phyloP scores from a whole-genome alignment of 2,329 filamentous ascomycete species.

The Ceratocystis ficicola region DNA sequence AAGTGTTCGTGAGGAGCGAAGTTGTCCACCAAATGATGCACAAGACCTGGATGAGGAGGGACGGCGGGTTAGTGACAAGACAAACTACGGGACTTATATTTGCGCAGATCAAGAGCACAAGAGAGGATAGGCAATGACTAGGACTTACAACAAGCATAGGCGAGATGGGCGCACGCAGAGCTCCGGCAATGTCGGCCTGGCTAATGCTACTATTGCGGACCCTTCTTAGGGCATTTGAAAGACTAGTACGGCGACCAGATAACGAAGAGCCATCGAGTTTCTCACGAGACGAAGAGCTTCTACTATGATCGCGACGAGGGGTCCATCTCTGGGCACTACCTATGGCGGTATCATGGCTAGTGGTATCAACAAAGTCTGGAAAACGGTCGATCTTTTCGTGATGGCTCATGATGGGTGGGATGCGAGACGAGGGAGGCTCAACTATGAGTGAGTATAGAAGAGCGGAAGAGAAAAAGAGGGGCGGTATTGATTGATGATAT shows the following conservation, averaged over 20 bases:
- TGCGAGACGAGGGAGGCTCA: background rate
- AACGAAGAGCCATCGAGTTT: constrained; percentile 1
- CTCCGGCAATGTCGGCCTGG: constrained; percentile 87
- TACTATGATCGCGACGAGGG: constrained; percentile 20
- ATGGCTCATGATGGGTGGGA: constrained; percentile 19
- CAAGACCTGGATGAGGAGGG: constrained; percentile 47
- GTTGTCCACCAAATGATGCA: constrained; percentile 91
- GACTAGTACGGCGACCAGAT: constrained; percentile 16
- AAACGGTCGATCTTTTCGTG: constrained; percentile 42
- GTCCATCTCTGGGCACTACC: constrained; percentile 18
- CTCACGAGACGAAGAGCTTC: constrained; percentile 27
- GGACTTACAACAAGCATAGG: constrained; percentile 65
- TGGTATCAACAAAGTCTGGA: constrained; percentile 40
- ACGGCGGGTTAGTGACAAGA: background rate
- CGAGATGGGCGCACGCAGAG: constrained; percentile 79
- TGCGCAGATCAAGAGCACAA: background rate
- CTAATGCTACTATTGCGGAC: constrained; percentile 79
- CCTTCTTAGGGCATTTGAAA: constrained; percentile 64
- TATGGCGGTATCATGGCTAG: constrained; percentile 14
- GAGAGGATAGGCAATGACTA: background rate
- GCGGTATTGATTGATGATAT: background rate
- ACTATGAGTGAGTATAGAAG: background rate
- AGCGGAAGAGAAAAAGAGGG: background rate
- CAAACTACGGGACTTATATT: background rate
- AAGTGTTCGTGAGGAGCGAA: constrained; percentile 92